Conservation (phyloP, 495 filamentous ascomycete species). For the Aspergillus kassunensis region DNA sequence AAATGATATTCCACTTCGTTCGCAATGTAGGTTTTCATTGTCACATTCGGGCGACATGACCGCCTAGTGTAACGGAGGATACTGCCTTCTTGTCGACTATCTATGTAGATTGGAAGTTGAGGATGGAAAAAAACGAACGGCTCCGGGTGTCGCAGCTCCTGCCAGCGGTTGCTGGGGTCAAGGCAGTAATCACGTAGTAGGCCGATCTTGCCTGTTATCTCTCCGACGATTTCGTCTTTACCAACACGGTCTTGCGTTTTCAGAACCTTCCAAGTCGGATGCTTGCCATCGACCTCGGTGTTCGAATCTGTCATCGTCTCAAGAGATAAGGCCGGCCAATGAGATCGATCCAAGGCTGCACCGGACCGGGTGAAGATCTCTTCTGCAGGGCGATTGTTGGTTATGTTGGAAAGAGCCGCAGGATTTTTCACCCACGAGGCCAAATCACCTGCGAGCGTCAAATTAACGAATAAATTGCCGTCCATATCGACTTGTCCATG, state of each 20-base stretch:
- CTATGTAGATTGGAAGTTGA: conserved; percentile 81
- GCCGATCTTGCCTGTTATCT: conserved; percentile 83
- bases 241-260: conserved; percentile 58
- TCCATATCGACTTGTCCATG: conserved; percentile 48
- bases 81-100: conserved; percentile 80
- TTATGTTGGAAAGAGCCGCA: conserved; percentile 39
- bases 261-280: conserved; percentile 68
- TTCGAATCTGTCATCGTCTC: conserved; percentile 42
- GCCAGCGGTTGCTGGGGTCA: conserved; percentile 71
- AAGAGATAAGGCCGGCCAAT: conserved; percentile 44
- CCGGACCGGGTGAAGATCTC: conserved; percentile 52
- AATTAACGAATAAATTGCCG: conserved; percentile 58
- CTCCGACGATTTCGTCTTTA: conserved; percentile 69
- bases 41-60: conserved; percentile 82
- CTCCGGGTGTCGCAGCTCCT: conserved; percentile 69
- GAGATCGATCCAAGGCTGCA: conserved; percentile 50
- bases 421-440: conserved; percentile 69
- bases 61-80: conserved; percentile 77
- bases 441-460: conserved; percentile 63
- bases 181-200: conserved; percentile 71
- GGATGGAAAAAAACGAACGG: conserved; percentile 85
- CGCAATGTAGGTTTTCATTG: conserved; percentile 75
- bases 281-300: conserved; percentile 39
- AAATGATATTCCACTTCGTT: conserved; percentile 76
- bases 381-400: conserved; percentile 38